Base-by-base conservation (phyloP, 768 basidiomycete species). In the Leccinum subtestaceum region DNA sequence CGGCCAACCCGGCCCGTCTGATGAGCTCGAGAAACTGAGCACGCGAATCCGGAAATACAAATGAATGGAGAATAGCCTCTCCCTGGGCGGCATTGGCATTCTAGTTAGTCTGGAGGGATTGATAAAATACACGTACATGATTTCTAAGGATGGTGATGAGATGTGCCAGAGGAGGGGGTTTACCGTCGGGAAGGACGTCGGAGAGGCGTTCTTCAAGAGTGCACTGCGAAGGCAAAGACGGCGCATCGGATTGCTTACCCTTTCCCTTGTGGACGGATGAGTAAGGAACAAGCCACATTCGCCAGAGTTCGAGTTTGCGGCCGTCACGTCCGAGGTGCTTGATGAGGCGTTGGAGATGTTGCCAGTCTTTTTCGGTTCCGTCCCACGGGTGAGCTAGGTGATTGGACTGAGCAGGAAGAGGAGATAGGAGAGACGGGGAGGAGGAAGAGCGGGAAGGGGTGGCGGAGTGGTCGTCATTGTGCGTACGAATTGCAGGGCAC, bases 41-140 rank as follows among this genome's bases (percentile, higher is more conserved):
- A 4, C 91, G 83, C 12, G 91, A 91, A 57, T 91, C 88, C 2
- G 91, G 91, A 65, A 81, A 93, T 45, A 90, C 73, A 65, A 91
- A 90, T 1, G 79, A 73, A 13, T 72, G 77, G 43, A 91, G 70
- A 47, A 93, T 73, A 2, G 80, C 71, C 27, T 77, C 74, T 38
- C 81, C 82, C 91, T 92, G 60, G 53, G 32, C 58, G 36, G 45
- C 31, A 60, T 46, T 50, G 38, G 25, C 23, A 38, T 53, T 71
- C 47, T 46, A 55, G 56, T 61, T 27, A 59, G 55, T 54, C 36
- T 52, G 15, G 6, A 31, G n/a, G 50, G 40, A 51, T 19, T 27
- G 43, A 51, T 27, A 27, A 48, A 52, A 36, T n/a, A 54, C 67
- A 75, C 87, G 64, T 73, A 89, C 91, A 70, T 91, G 82, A 62